phyloP scores from a whole-genome alignment of 805 yeast species.

The Metschnikowia peoriensis region DNA sequence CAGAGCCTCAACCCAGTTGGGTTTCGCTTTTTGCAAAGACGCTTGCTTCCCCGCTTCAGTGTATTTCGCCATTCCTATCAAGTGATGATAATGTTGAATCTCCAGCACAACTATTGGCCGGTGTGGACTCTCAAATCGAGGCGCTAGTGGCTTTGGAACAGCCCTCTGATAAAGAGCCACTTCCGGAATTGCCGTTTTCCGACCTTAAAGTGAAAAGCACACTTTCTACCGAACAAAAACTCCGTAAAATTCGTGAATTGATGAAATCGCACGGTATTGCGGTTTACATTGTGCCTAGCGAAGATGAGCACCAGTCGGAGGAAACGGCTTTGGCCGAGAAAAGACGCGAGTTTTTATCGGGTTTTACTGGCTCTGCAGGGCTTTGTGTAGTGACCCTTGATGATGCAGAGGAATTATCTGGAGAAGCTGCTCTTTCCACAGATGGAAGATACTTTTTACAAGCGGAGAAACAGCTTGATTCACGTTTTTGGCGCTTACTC shows the following conservation, averaged over 20 bases:
- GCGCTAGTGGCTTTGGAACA: conserved; percentile 13
- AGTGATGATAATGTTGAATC: neutral
- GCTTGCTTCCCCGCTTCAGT: conserved; percentile 24
- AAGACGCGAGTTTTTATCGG: conserved; percentile 19
- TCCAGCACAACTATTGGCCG: neutral
- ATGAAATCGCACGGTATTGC: conserved; percentile 16
- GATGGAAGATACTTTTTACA: conserved; percentile 95
- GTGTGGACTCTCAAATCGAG: conserved; percentile 2
- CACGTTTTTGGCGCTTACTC: conserved; percentile 67
- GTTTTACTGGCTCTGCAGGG: conserved; percentile 22
- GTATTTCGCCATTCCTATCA: conserved; percentile 19
- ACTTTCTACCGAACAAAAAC: conserved; percentile 8
- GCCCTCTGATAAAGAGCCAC: conserved; percentile 20
- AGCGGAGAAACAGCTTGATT: conserved; percentile 79
- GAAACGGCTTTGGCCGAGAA: conserved; percentile 20
- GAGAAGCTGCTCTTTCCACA: conserved; percentile 80
- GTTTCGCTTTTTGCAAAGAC: conserved; percentile 17
- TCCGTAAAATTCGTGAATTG: conserved; percentile 12
- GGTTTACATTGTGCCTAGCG: conserved; percentile 21
- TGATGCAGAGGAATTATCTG: conserved; percentile 44
- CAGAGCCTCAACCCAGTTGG: neutral
- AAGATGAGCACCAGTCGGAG: conserved; percentile 22
- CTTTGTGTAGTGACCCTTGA: conserved; percentile 23
- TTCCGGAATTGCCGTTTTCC: conserved; percentile 28
- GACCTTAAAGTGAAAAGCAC: conserved; percentile 1